These are phyloP conservation scores for Aureobasidium uvarum DNA, from an alignment of 2,329 filamentous ascomycete genomes.

Conservation along the genomic window DNA sequence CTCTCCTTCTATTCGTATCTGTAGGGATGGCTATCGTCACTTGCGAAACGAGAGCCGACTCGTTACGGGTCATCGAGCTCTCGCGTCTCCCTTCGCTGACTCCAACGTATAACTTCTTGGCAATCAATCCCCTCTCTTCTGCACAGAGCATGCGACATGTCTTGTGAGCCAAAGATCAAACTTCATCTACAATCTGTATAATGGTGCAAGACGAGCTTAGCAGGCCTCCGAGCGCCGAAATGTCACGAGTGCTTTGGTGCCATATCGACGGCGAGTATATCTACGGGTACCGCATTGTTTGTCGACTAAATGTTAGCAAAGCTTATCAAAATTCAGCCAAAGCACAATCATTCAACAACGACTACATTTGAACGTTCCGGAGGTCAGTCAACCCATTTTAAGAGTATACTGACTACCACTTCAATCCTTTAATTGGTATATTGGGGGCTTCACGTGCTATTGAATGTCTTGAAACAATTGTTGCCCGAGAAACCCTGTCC, in stretches of 20 bases:
- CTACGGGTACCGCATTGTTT: neutral
- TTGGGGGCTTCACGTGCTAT: neutral
- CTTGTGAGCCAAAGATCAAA: neutral
- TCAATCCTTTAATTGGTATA: too few species aligned
- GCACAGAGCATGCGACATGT: neutral
- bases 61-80: neutral
- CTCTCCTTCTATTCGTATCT: conserved; percentile 11
- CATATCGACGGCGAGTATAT: too few species aligned
- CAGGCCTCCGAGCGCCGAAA: neutral
- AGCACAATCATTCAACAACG: neutral
- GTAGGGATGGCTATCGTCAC: neutral
- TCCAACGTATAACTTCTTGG: conserved; percentile 7
- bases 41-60: neutral
- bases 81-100: conserved; percentile 14
- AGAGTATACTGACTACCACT: too few species aligned
- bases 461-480: neutral
- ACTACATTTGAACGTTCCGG: fast-evolving
- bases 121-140: neutral
- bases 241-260: neutral
- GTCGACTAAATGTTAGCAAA: neutral
- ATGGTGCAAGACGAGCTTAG: too few species aligned
- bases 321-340: neutral
- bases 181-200: neutral
- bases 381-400: neutral
- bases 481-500: neutral